A percentile compares a stretch with the other conserved stretches of the same genome.
These are phyloP conservation scores for Haplosporangium sp. DNA, from an alignment of 371 early-diverging fungal species.

Conservation along the genomic window DNA sequence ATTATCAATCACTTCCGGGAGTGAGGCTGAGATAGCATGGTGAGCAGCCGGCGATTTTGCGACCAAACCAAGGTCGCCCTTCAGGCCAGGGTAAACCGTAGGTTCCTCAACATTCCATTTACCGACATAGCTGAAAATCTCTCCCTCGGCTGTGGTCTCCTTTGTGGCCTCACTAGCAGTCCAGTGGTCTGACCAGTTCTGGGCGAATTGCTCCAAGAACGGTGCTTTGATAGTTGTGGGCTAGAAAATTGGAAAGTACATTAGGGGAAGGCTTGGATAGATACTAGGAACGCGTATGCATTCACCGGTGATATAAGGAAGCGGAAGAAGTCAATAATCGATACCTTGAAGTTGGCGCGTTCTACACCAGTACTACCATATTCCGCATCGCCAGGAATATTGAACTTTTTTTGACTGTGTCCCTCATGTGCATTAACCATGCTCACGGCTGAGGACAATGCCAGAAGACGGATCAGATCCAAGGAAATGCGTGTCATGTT, in stretches of 20 bases:
- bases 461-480: slow-evolving; percentile 51
- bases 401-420: slow-evolving; percentile 33
- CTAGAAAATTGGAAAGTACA: slow-evolving; percentile 15
- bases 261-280: neutral
- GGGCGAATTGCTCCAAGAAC: slow-evolving; percentile 81
- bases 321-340: neutral
- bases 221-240: slow-evolving; percentile 60
- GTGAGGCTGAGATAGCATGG: slow-evolving; percentile 81
- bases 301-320: slow-evolving; percentile 1
- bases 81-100: slow-evolving; percentile 61
- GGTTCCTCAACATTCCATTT: slow-evolving; percentile 81
- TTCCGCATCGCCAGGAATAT: slow-evolving; percentile 41
- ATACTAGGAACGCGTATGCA: slow-evolving; percentile 2
- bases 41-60: slow-evolving; percentile 82
- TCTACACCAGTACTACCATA: slow-evolving; percentile 7
- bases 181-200: slow-evolving; percentile 72
- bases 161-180: slow-evolving; percentile 74
- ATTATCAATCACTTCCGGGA: slow-evolving; percentile 81
- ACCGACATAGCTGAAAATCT: slow-evolving; percentile 76
- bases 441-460: slow-evolving; percentile 50
- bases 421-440: slow-evolving; percentile 45
- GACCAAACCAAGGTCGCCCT: slow-evolving; percentile 78
- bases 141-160: slow-evolving; percentile 57
- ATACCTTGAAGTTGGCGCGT: slow-evolving; percentile 45
- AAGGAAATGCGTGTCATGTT: slow-evolving; percentile 46